Evolutionary conservation across 1,139 yeast genomes (phyloP).

Genomic region (Komagataea norvegica): DNA sequence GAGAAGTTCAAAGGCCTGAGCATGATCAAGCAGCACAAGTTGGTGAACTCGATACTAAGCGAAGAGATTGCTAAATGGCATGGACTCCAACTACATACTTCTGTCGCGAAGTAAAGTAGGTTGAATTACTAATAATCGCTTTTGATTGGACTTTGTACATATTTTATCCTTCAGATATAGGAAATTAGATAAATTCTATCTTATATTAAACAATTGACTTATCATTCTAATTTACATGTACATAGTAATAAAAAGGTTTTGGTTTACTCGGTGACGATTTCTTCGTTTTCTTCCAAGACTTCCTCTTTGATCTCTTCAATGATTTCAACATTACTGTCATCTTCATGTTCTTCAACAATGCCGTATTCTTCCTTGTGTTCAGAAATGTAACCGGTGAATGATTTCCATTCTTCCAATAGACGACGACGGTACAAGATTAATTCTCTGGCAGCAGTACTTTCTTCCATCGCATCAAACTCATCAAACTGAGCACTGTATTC

Average conservation of each 20-base stretch:
- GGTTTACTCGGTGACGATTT: constrained; percentile 40
- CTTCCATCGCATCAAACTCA: constrained; percentile 95
- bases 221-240: constrained; percentile 1
- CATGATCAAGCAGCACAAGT: constrained; percentile 86
- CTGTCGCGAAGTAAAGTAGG: constrained; percentile 3
- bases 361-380: constrained; percentile 44
- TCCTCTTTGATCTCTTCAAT: constrained; percentile 75
- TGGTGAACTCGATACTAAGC: constrained; percentile 75
- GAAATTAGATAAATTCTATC: too few species aligned
- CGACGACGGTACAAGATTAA: constrained; percentile 80
- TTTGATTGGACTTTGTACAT: not conserved
- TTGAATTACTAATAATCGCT: not conserved
- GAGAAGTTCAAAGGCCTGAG: constrained; percentile 70
- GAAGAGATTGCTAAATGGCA: constrained; percentile 94
- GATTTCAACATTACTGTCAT: constrained; percentile 36
- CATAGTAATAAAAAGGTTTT: too few species aligned
- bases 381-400: constrained; percentile 63
- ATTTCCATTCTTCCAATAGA: constrained; percentile 79
- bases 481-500: constrained; percentile 92
- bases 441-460: constrained; percentile 88
- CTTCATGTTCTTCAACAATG: constrained; percentile 29
- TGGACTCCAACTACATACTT: constrained; percentile 79
- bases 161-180: too few species aligned
- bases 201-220: not conserved
- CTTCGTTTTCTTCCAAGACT: constrained; percentile 55